Percentiles rank a stretch among this genome's conserved stretches.
These are phyloP conservation scores for Echinosophora koreensis DNA, from an alignment of 306 rosid species.

Conservation along the genomic window DNA sequence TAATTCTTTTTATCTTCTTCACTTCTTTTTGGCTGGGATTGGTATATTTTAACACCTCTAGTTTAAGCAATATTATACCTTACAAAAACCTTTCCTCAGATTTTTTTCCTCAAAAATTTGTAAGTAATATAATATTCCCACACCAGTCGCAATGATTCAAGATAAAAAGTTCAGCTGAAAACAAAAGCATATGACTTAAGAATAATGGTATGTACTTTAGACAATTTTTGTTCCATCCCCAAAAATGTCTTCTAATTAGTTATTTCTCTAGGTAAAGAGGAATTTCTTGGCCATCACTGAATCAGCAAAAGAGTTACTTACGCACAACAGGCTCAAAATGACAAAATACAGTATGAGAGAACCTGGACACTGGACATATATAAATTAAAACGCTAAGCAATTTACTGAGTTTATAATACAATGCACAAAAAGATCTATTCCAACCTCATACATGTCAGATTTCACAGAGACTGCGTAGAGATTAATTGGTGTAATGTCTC, in stretches of 20 bases:
- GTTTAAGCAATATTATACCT: too few species aligned
- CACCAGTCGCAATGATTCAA: too few species aligned
- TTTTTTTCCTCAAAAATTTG: too few species aligned
- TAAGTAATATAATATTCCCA: too few species aligned
- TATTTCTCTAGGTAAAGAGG: background rate
- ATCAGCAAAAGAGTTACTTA: background rate
- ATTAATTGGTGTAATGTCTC: constrained; percentile 10
- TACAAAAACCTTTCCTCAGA: too few species aligned
- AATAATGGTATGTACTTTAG: background rate
- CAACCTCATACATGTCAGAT: constrained; percentile 14
- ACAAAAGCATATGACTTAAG: too few species aligned
- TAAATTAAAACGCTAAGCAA: constrained; percentile 21
- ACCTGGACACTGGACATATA: background rate
- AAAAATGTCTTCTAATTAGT: background rate
- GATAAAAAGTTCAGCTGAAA: too few species aligned
- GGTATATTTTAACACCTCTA: too few species aligned
- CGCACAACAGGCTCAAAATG: background rate
- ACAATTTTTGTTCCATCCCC: background rate
- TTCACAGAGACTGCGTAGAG: constrained; percentile 22
- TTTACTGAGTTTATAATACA: constrained; percentile 39
- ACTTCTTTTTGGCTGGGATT: too few species aligned
- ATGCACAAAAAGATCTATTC: constrained; percentile 35
- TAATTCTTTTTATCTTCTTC: too few species aligned
- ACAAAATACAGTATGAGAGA: constrained; percentile 2
- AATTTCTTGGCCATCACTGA: background rate